Conservation (phyloP, 208 protist genomes). For the Borovskyia barvae region DNA sequence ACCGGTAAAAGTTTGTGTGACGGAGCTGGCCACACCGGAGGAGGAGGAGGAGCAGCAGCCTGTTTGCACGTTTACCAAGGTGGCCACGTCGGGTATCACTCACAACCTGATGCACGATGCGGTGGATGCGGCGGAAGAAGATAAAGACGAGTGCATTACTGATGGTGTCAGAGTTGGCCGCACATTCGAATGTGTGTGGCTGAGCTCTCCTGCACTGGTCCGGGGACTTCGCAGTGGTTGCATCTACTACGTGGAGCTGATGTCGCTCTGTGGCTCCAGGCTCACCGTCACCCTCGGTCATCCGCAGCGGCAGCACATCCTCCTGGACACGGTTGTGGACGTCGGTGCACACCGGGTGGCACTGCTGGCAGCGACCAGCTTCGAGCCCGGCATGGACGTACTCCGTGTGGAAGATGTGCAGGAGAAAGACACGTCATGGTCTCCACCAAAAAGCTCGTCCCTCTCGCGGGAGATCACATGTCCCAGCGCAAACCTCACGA, state of each 20-base stretch:
- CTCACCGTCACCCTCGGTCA: not conserved
- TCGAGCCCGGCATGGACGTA: not conserved
- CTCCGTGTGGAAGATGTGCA: not conserved
- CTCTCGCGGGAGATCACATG: no score
- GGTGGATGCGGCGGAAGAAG: not conserved
- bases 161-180: not conserved
- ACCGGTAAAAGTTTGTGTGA: constrained; percentile 3
- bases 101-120: no score
- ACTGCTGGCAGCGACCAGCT: constrained; percentile 10
- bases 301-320: not conserved
- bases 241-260: constrained; percentile 19
- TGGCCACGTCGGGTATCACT: not conserved
- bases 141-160: not conserved
- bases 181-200: not conserved
- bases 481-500: no score
- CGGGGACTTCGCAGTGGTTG: constrained; percentile 4
- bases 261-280: not conserved
- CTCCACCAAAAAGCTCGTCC: no score
- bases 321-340: constrained; percentile 9
- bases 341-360: not conserved
- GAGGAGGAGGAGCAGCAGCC: not conserved
- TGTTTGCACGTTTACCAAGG: not conserved
- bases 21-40: constrained; percentile 8
- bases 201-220: constrained; percentile 1
- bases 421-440: no score